Evolutionary conservation across 169 alveolate species (phyloP).

Genomic region (Eimeria sp.): DNA sequence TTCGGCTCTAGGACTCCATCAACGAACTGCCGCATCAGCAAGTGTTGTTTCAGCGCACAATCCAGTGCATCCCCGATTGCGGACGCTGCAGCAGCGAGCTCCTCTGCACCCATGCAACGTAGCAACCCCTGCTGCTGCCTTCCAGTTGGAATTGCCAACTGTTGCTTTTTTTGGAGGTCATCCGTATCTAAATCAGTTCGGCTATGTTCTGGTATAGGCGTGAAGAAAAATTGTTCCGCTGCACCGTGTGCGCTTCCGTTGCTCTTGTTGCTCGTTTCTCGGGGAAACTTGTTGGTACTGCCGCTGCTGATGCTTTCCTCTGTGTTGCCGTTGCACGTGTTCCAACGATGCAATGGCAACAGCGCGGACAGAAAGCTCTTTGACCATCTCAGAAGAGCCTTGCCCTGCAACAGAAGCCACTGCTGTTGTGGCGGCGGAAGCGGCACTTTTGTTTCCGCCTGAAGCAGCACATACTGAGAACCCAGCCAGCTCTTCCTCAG

Average conservation of each 20-base stretch:
- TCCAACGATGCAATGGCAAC: background rate
- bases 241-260: background rate
- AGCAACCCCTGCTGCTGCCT: slow-evolving; percentile 40
- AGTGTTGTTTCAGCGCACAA: background rate
- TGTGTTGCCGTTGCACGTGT: background rate
- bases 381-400: background rate
- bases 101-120: slow-evolving; percentile 47
- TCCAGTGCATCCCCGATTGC: slow-evolving; percentile 38
- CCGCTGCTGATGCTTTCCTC: slow-evolving; percentile 3
- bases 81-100: slow-evolving; percentile 31
- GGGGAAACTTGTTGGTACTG: background rate
- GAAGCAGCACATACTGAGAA: slow-evolving; percentile 8
- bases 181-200: background rate
- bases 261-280: background rate
- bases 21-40: background rate
- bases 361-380: background rate
- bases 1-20: slow-evolving; percentile 18
- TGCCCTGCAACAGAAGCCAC: background rate
- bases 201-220: background rate
- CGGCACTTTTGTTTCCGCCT: slow-evolving; percentile 3
- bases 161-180: background rate
- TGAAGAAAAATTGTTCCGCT: background rate
- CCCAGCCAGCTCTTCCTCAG: slow-evolving; percentile 37
- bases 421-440: background rate
- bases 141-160: background rate